Percentiles rank a stretch among this genome's conserved stretches.
Conservation (phyloP, 352 stramenopile species). For the Blastocystis sp. region DNA sequence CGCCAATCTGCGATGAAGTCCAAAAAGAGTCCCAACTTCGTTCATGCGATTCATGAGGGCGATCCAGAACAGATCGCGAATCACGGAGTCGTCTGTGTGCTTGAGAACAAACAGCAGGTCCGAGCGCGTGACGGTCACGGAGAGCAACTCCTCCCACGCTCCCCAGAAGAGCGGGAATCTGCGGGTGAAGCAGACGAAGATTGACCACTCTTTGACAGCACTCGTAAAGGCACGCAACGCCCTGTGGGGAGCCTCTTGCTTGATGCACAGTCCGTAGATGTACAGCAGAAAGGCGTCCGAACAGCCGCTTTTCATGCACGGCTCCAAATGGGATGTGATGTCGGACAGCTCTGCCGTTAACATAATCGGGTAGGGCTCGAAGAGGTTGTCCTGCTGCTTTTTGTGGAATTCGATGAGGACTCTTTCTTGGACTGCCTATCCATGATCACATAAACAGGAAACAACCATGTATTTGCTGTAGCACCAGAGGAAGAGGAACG, state of each 20-base stretch:
- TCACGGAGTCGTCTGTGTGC: not conserved
- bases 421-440: conserved; percentile 13
- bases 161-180: conserved; percentile 38
- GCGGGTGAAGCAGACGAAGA: not conserved
- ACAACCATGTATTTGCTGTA: conserved; percentile 24
- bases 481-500: conserved; percentile 43
- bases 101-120: conserved; percentile 20
- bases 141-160: conserved; percentile 1
- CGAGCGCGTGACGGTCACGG: not conserved
- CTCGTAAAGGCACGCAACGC: not conserved
- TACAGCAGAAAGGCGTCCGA: conserved; percentile 23
- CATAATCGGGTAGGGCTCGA: not conserved
- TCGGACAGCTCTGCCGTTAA: not conserved
- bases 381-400: not conserved
- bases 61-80: conserved; percentile 40
- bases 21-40: not conserved
- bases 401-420: not conserved
- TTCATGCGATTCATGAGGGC: conserved; percentile 8
- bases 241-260: not conserved
- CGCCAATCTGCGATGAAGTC: not conserved
- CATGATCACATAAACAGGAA: not conserved
- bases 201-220: conserved; percentile 4
- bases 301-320: not conserved
- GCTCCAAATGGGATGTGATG: not conserved
- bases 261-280: not conserved